phyloP scores from a whole-genome alignment of 176 grass and related monocot genomes.

The Triticum dicoccoides region DNA sequence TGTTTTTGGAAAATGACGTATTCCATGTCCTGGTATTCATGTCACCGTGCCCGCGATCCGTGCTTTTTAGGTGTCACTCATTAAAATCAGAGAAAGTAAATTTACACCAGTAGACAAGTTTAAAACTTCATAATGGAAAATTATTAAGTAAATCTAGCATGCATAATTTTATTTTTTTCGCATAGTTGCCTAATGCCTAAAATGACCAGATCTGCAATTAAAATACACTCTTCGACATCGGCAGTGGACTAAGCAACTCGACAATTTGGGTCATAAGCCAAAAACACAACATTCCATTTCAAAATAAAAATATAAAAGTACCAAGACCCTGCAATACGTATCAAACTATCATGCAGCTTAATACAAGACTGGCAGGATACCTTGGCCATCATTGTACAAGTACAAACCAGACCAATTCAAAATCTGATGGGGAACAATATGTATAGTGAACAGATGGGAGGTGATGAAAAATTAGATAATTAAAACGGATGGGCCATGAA shows the following conservation, averaged over 20 bases:
- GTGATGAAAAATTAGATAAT: neutral
- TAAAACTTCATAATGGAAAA: neutral
- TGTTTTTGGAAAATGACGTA: neutral
- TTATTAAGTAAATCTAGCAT: neutral
- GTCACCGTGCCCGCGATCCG: neutral
- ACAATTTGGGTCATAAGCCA: neutral
- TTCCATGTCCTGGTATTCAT: neutral
- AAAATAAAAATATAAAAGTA: neutral
- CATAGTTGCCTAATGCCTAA: neutral
- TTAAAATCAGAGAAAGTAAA: neutral
- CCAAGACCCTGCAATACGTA: neutral
- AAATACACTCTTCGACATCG: neutral
- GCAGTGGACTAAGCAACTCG: neutral
- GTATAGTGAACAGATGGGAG: neutral
- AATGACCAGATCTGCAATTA: neutral
- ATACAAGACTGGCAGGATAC: neutral
- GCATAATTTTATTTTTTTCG: neutral
- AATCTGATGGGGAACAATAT: neutral
- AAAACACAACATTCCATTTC: neutral
- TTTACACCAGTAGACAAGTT: neutral
- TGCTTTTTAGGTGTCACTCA: neutral
- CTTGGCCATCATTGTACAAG: neutral
- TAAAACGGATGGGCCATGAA: neutral
- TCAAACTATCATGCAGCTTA: neutral
- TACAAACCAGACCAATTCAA: neutral